Percentiles rank a stretch among this genome's conserved stretches.
Conservation (phyloP, 164 flowering plant species). For the Piper longum region DNA sequence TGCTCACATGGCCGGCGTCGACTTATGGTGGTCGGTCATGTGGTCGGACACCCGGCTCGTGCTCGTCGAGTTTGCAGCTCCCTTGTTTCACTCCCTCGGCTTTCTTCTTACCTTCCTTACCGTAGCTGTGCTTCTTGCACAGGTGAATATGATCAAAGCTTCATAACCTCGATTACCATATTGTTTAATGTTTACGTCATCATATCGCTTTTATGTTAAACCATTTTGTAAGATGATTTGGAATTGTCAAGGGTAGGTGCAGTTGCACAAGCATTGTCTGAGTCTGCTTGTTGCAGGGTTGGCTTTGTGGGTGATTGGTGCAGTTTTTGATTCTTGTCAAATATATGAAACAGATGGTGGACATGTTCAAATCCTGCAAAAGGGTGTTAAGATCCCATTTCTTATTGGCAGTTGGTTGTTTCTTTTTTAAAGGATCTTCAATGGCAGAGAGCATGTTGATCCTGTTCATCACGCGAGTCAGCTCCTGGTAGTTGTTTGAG, state of each 20-base stretch:
- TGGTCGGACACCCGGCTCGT: conserved; percentile 55
- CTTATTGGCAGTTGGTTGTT: conserved; percentile 59
- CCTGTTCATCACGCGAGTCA: conserved; percentile 28
- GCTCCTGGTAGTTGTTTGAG: conserved; percentile 30
- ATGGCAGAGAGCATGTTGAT: conserved; percentile 28
- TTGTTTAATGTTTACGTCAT: no score
- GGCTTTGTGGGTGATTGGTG: conserved; percentile 63
- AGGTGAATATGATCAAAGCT: conserved; percentile 21
- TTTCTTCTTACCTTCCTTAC: conserved; percentile 35
- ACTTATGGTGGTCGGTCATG: conserved; percentile 37
- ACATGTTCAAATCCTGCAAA: conserved; percentile 69
- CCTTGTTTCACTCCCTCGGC: conserved; percentile 44
- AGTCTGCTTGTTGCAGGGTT: conserved; percentile 70
- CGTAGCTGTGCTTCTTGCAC: conserved; percentile 45
- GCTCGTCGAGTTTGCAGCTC: conserved; percentile 77
- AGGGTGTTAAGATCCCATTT: conserved; percentile 59
- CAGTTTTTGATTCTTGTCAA: conserved; percentile 74
- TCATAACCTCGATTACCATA: no score
- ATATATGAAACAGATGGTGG: conserved; percentile 80
- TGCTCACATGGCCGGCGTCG: conserved; percentile 70
- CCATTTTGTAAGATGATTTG: no score
- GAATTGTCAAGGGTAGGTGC: conserved; percentile 21
- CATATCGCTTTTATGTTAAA: no score
- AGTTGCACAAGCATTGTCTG: conserved; percentile 39
- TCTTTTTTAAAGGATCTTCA: conserved; percentile 50